phyloP scores from a whole-genome alignment of 2,329 filamentous ascomycete genomes.

The Ophiocordyceps camponoti-saundersi region DNA sequence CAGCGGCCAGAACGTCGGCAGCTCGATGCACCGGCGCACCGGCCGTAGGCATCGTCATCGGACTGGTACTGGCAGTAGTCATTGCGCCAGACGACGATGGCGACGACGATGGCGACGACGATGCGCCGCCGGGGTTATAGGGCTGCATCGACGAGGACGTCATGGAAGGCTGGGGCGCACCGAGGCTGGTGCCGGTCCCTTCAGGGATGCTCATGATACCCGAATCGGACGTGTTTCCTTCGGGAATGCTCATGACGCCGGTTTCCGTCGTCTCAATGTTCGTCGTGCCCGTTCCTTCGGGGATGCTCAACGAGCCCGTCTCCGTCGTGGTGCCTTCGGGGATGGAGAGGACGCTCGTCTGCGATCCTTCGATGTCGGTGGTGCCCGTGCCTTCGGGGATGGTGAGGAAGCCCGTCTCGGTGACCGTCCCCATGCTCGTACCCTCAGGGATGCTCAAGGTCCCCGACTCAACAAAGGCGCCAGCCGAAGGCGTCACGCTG shows the following conservation, averaged over 20 bases:
- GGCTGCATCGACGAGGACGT: not conserved
- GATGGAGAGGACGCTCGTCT: not conserved
- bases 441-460: conserved; percentile 6
- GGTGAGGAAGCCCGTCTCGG: conserved; percentile 1
- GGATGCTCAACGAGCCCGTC: not conserved
- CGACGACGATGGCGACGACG: not conserved
- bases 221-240: not conserved
- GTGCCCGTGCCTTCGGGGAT: not conserved
- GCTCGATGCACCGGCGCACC: conserved; percentile 11
- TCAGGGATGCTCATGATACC: not conserved
- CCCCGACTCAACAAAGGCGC: not conserved
- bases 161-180: not conserved
- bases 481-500: conserved; percentile 5
- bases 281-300: not conserved
- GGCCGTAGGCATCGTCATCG: conserved; percentile 3
- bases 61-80: not conserved
- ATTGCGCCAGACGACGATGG: not conserved
- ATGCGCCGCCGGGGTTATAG: not conserved
- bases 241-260: not conserved
- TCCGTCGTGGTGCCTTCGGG: not conserved
- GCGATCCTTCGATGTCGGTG: not conserved
- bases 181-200: not conserved
- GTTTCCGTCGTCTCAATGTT: not conserved
- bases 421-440: conserved; percentile 53
- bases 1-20: conserved; percentile 13